Evolutionary conservation across 192 early-diverging fungal genomes (phyloP).

Genomic region (Entophlyctis luteolus): DNA sequence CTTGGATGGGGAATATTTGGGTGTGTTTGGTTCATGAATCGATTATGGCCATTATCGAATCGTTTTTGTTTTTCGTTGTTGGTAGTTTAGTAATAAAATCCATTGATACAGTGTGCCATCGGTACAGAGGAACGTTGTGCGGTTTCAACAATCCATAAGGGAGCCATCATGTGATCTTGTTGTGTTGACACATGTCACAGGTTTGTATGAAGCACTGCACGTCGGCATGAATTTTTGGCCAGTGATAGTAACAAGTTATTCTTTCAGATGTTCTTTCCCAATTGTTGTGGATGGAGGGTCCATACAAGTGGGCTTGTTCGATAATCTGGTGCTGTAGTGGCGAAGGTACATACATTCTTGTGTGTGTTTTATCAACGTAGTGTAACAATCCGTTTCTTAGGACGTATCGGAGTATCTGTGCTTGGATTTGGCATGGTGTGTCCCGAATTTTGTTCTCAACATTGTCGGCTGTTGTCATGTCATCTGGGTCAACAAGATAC

Average conservation of each 20-base stretch:
- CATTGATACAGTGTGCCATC: not conserved
- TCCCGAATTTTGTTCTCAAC: not conserved
- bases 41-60: not conserved
- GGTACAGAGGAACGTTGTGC: not conserved
- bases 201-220: not conserved
- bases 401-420: not conserved
- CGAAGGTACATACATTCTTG: not conserved
- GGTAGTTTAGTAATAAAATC: slow-evolving; percentile 16
- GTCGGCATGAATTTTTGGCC: not conserved
- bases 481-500: not conserved
- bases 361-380: slow-evolving; percentile 4
- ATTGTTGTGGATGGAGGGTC: slow-evolving; percentile 12
- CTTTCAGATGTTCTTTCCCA: slow-evolving; percentile 8
- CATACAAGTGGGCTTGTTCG: not conserved
- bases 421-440: not conserved
- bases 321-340: not conserved
- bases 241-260: slow-evolving; percentile 13
- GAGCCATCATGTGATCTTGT: slow-evolving; percentile 6
- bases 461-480: not conserved
- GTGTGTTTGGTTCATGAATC: not conserved
- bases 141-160: slow-evolving; percentile 11
- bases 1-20: not conserved
- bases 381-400: not conserved
- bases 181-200: slow-evolving; percentile 15
- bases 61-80: not conserved